Evolutionary conservation across 331 rosid species (phyloP), one percentile per base, ranked within the genome.

Genomic region (Stylosanthes scabra): DNA sequence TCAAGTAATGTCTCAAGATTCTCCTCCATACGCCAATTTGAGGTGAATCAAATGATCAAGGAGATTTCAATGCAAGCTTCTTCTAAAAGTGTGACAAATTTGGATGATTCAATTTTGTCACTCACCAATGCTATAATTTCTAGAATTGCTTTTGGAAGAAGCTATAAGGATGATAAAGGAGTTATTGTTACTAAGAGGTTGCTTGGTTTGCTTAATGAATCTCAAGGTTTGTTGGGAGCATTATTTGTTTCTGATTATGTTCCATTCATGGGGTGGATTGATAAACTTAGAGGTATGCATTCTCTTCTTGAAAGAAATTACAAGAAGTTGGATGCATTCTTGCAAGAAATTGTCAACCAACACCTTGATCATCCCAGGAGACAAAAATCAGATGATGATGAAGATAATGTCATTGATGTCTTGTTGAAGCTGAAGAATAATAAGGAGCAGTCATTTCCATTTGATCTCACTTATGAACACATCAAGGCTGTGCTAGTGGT

Each of bases 291-390:
- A 0, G 78, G 71, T 5, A 37, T 74, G 20, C 25, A 39, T 14
- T 46, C 7, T 16, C 49, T 62, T 11, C 71, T 74, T 6, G 71
- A 74, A 15, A 37, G 14, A 39, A 8, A 2, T 2, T 74, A 39
- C 3, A 40, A 46, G 11, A 31, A 39, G 10, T 25, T 62, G 8
- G 78, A 74, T 16, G 63, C 0, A 14, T 39, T 74, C 9, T 63
- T 9, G 6, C 55, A 74, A 9, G 10, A 63, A 37, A 39, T 13
- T 15, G 63, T 74, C 11, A 52, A 74, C 25, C 71, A 74, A 50
- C 78, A 74, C 63, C n/a, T 74, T 16, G 78, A 74, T 41, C 62
- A 74, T 41, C 62, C 78, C 0, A 10, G 12, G 5, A 47, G 70
- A 28, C 14, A 14, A 2, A 20, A 39, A n/a, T 1, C 52, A 4